Percentiles rank a stretch among this genome's conserved stretches.
Conservation (phyloP, 2,329 filamentous ascomycete species). For the Venturia oleaginea region DNA sequence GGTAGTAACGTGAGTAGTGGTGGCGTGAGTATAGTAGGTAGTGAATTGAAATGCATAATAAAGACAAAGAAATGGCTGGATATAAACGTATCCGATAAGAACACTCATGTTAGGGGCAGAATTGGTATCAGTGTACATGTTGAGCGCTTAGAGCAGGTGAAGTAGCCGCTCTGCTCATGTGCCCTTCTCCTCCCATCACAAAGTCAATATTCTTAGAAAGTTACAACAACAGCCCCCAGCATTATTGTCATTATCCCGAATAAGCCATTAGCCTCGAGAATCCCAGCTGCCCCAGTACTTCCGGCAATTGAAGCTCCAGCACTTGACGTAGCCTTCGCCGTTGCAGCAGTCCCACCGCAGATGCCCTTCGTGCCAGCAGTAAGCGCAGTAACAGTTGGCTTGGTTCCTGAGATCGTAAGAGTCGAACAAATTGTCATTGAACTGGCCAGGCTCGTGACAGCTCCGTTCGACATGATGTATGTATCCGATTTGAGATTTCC, state of each 20-base stretch:
- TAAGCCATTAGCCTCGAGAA: not conserved
- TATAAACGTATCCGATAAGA: not conserved
- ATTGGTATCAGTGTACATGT: not conserved
- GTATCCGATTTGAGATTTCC: not conserved
- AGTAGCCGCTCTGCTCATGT: not conserved
- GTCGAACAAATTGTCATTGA: not conserved
- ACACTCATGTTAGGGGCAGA: not conserved
- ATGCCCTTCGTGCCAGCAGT: too few relatives aligned
- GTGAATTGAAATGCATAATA: not conserved
- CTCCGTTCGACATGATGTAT: not conserved
- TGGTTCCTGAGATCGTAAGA: not conserved
- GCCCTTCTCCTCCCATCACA: not conserved
- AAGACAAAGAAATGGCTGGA: not conserved
- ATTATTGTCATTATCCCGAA: not conserved
- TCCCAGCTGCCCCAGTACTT: not conserved
- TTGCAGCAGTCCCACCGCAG: not conserved
- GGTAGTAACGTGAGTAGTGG: not conserved
- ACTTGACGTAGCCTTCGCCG: not conserved
- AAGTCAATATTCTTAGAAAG: not conserved
- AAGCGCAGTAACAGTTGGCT: too few relatives aligned
- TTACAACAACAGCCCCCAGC: not conserved
- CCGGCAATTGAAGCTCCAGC: not conserved
- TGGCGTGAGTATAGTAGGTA: not conserved
- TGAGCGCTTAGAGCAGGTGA: not conserved
- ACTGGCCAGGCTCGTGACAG: not conserved